phyloP scores from a whole-genome alignment of 2,329 filamentous ascomycete species.

The Colletotrichum spinosum region DNA sequence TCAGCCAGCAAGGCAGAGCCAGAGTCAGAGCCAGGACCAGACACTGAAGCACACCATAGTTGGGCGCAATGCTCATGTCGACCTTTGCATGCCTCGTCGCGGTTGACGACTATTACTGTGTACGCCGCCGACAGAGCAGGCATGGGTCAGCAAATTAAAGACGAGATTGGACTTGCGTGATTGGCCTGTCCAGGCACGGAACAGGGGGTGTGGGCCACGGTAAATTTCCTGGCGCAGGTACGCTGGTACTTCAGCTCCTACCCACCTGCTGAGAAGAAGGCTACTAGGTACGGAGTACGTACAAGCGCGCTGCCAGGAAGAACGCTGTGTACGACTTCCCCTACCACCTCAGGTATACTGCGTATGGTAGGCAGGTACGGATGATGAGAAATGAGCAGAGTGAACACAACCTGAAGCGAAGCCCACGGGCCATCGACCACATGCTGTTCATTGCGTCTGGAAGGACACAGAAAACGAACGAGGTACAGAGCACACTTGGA shows the following conservation, averaged over 20 bases:
- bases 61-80: slow-evolving; percentile 29
- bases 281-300: neutral
- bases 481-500: neutral
- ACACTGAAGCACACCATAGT: slow-evolving; percentile 19
- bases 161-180: slow-evolving; percentile 24
- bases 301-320: no score
- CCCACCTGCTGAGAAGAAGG: neutral
- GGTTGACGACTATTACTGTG: slow-evolving; percentile 26
- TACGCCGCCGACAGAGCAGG: slow-evolving; percentile 27
- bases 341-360: no score
- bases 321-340: no score
- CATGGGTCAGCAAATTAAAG: slow-evolving; percentile 32
- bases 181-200: slow-evolving; percentile 14
- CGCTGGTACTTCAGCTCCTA: neutral
- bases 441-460: no score
- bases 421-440: neutral
- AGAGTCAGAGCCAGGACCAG: neutral
- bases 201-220: slow-evolving; percentile 19
- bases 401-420: slow-evolving; percentile 23
- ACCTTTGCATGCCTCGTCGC: slow-evolving; percentile 30
- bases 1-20: slow-evolving; percentile 2
- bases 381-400: neutral
- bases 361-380: no score
- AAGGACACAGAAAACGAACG: neutral
- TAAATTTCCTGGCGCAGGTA: slow-evolving; percentile 34